These are phyloP conservation scores for Mucor racemosus DNA, from an alignment of 371 early-diverging fungal genomes.

Conservation along the genomic window DNA sequence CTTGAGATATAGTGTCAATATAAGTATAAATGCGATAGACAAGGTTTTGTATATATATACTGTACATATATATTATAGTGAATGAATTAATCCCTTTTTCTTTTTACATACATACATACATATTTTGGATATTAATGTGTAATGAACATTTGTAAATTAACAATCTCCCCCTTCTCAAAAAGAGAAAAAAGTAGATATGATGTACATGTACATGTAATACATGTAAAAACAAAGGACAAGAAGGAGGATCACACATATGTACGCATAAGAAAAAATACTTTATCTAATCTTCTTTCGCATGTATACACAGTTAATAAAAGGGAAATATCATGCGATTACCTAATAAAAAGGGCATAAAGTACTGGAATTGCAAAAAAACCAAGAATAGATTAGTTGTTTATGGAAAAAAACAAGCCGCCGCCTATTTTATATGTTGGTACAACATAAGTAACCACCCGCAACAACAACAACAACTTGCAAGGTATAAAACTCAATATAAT, in stretches of 20 bases:
- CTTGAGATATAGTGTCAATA: too few relatives aligned
- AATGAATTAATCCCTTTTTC: too few relatives aligned
- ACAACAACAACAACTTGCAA: background rate
- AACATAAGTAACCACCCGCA: background rate
- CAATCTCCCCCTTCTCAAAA: background rate
- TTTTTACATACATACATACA: too few relatives aligned
- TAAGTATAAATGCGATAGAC: too few relatives aligned
- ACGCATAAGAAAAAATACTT: background rate
- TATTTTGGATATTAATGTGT: too few relatives aligned
- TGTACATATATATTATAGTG: too few relatives aligned
- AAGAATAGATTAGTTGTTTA: background rate
- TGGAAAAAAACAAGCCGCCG: background rate
- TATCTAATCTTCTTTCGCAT: too few relatives aligned
- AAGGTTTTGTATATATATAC: too few relatives aligned
- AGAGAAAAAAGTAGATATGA: background rate
- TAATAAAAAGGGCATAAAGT: background rate
- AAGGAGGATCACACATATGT: background rate
- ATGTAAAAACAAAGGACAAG: background rate
- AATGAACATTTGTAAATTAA: too few relatives aligned
- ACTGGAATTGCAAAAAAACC: too few relatives aligned
- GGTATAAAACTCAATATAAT: background rate
- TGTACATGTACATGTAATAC: background rate
- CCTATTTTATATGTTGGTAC: background rate
- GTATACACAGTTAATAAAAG: background rate
- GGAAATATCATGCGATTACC: background rate